A percentile compares a stretch with the other conserved stretches of the same genome.
Evolutionary conservation across 495 filamentous ascomycete species (phyloP).

Genomic region (Haplographium delicatum): DNA sequence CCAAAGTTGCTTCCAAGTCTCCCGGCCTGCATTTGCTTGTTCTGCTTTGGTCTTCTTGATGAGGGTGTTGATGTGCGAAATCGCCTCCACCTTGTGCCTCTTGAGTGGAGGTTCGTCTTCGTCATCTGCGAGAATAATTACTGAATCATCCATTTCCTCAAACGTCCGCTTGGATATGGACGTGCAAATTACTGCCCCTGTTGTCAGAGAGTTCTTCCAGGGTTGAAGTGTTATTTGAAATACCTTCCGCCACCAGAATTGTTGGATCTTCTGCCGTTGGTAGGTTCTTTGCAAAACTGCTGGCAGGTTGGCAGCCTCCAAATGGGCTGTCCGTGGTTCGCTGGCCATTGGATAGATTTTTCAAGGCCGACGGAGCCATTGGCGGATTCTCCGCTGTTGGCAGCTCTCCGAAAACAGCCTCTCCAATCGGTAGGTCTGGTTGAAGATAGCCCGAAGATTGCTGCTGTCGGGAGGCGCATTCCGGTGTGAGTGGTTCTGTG

Average conservation of each 20-base stretch:
- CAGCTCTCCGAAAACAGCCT: background rate
- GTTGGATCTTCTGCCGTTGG: background rate
- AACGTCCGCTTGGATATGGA: slow-evolving; percentile 3
- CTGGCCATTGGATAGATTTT: background rate
- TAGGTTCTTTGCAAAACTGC: background rate
- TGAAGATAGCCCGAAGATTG: background rate
- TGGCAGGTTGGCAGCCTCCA: background rate
- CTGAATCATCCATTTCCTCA: slow-evolving; percentile 3
- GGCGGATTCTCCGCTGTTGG: background rate
- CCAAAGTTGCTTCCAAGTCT: background rate
- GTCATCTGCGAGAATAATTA: background rate
- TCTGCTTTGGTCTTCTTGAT: background rate
- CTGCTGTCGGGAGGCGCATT: background rate
- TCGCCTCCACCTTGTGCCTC: background rate
- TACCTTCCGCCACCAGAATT: slow-evolving; percentile 1
- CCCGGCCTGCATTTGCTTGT: background rate
- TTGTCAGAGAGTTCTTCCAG: slow-evolving; percentile 7
- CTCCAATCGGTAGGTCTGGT: background rate
- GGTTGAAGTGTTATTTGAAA: slow-evolving; percentile 4
- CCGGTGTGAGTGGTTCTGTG: background rate
- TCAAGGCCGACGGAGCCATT: background rate
- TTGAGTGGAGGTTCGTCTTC: background rate
- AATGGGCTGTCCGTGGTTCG: background rate
- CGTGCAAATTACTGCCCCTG: background rate
- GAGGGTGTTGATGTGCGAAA: background rate